A percentile compares a stretch with the other conserved stretches of the same genome.
Conservation (phyloP, 2,329 filamentous ascomycete species). For the Talaromyces sp. region DNA sequence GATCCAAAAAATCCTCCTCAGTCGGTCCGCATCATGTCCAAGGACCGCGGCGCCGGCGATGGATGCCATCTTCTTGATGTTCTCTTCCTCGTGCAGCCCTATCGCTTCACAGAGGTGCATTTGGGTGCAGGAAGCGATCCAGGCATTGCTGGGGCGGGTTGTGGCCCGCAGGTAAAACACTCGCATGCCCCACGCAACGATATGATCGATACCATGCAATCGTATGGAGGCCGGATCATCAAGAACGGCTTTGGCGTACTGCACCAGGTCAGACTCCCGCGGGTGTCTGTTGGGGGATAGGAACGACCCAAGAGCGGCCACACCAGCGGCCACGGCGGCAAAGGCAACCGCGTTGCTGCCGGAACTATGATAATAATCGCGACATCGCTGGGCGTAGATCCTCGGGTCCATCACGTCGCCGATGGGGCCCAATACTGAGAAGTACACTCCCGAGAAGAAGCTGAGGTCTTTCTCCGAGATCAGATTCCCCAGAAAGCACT, state of each 20-base stretch:
- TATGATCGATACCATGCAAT: slow-evolving; percentile 23
- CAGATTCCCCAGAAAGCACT: slow-evolving; percentile 21
- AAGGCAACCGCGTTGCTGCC: slow-evolving; percentile 21
- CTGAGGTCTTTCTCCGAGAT: slow-evolving; percentile 24
- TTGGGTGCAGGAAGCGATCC: slow-evolving; percentile 28
- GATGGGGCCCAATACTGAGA: slow-evolving; percentile 21
- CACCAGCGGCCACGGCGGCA: slow-evolving; percentile 25
- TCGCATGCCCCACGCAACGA: slow-evolving; percentile 28
- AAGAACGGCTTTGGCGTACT: slow-evolving; percentile 29
- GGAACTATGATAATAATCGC: slow-evolving; percentile 21
- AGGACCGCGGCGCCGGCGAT: slow-evolving; percentile 7
- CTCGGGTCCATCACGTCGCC: slow-evolving; percentile 22
- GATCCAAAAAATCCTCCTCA: slow-evolving; percentile 31
- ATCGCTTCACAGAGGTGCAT: slow-evolving; percentile 29
- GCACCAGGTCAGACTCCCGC: slow-evolving; percentile 25
- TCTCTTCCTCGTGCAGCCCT: slow-evolving; percentile 27
- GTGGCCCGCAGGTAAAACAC: slow-evolving; percentile 28
- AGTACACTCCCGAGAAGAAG: slow-evolving; percentile 22
- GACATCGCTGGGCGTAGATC: slow-evolving; percentile 26
- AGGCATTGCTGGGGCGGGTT: slow-evolving; percentile 28
- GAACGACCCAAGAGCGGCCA: slow-evolving; percentile 27
- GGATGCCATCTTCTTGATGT: slow-evolving; percentile 25
- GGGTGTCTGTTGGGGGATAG: slow-evolving; percentile 22
- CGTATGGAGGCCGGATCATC: slow-evolving; percentile 29
- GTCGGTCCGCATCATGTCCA: slow-evolving; percentile 28